These are phyloP conservation scores for Mrakia frigida DNA, from an alignment of 768 basidiomycete genomes.

Conservation along the genomic window DNA sequence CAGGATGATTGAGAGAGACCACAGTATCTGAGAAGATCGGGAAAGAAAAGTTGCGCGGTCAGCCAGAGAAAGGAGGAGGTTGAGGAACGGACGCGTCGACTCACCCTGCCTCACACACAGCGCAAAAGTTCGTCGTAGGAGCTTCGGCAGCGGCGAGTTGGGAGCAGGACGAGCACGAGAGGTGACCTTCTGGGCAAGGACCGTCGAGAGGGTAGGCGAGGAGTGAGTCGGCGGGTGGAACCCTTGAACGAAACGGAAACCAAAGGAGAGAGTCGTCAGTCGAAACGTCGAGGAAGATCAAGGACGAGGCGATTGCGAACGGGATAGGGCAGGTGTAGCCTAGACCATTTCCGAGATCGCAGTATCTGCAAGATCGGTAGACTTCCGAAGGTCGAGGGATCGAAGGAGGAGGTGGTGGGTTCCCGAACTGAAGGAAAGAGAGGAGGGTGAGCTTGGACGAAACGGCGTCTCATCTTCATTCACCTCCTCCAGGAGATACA, in stretches of 20 bases:
- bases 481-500: no score
- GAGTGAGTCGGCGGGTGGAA: neutral
- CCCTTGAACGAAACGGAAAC: neutral
- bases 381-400: slow-evolving; percentile 20
- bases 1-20: slow-evolving; percentile 1
- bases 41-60: no score
- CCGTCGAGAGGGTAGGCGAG: slow-evolving; percentile 27
- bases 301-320: neutral
- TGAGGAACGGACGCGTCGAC: neutral
- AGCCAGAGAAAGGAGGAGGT: neutral
- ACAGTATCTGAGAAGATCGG: neutral
- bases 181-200: slow-evolving; percentile 28
- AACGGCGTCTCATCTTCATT: no score
- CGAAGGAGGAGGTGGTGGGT: slow-evolving; percentile 20
- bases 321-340: slow-evolving; percentile 25
- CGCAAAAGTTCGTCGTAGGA: slow-evolving; percentile 10
- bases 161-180: slow-evolving; percentile 21
- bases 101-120: slow-evolving; percentile 21
- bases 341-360: slow-evolving; percentile 8
- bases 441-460: neutral
- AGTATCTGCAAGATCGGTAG: slow-evolving; percentile 25
- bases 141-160: slow-evolving; percentile 18
- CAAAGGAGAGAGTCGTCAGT: neutral
- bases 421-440: slow-evolving; percentile 10
- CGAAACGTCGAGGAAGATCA: neutral